These are phyloP conservation scores for Trichoderma gamsii DNA, from an alignment of 495 filamentous ascomycete genomes.

Conservation along the genomic window DNA sequence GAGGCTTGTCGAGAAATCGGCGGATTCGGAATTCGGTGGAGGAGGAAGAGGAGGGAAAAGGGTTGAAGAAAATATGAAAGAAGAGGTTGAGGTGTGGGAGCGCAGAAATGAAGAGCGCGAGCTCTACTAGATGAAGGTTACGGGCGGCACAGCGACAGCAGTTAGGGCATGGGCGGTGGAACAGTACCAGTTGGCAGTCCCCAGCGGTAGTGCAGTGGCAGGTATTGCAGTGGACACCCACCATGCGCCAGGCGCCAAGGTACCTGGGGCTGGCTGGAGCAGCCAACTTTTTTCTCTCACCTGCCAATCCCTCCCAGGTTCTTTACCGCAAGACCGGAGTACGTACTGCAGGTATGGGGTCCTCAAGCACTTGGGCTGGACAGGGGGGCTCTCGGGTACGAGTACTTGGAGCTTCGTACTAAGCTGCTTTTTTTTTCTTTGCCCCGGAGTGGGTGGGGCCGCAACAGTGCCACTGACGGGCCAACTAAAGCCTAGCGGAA, in stretches of 20 bases:
- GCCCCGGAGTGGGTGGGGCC: background rate
- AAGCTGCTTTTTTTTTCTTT: background rate
- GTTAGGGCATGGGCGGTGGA: conserved; percentile 11
- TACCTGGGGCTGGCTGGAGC: background rate
- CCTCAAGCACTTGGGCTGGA: background rate
- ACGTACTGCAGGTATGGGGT: background rate
- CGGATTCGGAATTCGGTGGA: conserved; percentile 16
- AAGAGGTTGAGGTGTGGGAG: conserved; percentile 13
- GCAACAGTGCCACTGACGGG: conserved; percentile 1
- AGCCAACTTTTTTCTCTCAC: conserved; percentile 2
- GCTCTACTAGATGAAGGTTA: conserved; percentile 4
- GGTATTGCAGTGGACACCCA: conserved; percentile 1
- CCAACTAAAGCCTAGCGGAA: conserved; percentile 10
- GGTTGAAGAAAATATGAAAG: conserved; percentile 15
- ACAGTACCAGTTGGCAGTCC: background rate
- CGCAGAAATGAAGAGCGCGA: conserved; percentile 7
- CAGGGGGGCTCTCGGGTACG: background rate
- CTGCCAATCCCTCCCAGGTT: conserved; percentile 4
- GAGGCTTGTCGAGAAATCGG: conserved; percentile 16
- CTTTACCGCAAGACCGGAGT: background rate
- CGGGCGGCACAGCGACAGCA: conserved; percentile 6
- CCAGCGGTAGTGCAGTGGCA: background rate
- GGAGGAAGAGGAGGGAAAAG: conserved; percentile 11
- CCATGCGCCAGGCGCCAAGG: conserved; percentile 1
- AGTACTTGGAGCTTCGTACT: background rate